Conservation (phyloP, 140 eudicot genomes). For the Erigeron philadelphicus region DNA sequence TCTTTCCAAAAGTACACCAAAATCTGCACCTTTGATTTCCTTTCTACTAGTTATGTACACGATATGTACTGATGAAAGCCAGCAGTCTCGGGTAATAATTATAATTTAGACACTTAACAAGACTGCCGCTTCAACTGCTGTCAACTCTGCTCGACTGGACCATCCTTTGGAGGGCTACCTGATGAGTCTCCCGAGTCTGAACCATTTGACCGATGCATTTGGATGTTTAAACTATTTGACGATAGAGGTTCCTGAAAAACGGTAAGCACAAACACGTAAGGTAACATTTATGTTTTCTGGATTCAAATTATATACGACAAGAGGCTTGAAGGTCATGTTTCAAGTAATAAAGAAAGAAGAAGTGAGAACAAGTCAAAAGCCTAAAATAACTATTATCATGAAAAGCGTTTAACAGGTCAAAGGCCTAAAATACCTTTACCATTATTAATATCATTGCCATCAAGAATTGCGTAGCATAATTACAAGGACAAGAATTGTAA, state of each 20-base stretch:
- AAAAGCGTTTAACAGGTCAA: neutral
- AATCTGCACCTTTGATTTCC: constrained; percentile 35
- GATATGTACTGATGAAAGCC: constrained; percentile 34
- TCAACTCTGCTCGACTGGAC: constrained; percentile 33
- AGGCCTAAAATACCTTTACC: no score
- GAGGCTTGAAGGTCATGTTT: neutral
- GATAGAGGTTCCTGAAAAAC: constrained; percentile 46
- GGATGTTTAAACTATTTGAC: constrained; percentile 45
- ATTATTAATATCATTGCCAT: no score
- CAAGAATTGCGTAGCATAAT: no score
- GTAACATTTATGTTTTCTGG: neutral
- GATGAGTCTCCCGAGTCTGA: constrained; percentile 39
- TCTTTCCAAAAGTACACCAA: constrained; percentile 42
- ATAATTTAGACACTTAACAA: constrained; percentile 24
- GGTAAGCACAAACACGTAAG: constrained; percentile 9
- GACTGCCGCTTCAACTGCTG: constrained; percentile 33
- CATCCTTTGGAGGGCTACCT: constrained; percentile 38
- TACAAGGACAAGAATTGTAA: no score
- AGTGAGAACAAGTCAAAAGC: neutral
- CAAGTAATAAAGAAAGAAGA: neutral
- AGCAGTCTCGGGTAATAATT: constrained; percentile 33
- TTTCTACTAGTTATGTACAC: constrained; percentile 37
- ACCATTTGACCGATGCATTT: constrained; percentile 40
- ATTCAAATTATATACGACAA: neutral
- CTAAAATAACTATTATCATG: neutral